A percentile compares a stretch with the other conserved stretches of the same genome.
phyloP scores from a whole-genome alignment of 768 basidiomycete genomes.

The Phylloporus sp. region DNA sequence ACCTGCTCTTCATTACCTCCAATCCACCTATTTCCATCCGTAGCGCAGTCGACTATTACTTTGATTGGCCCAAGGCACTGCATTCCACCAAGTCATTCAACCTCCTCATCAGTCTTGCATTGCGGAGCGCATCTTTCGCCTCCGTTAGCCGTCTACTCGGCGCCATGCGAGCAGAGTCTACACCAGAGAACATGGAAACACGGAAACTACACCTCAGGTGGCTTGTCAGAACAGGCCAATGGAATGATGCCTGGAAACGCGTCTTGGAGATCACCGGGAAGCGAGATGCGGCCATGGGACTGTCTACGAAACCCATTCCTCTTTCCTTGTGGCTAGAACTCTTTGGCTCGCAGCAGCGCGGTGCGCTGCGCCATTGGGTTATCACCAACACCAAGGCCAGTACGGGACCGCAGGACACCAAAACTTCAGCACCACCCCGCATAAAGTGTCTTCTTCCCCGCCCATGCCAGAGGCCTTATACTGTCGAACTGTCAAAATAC shows the following conservation, averaged over 20 bases:
- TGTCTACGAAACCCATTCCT: slow-evolving; percentile 27
- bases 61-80: slow-evolving; percentile 22
- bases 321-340: slow-evolving; percentile 62
- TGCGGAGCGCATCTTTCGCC: slow-evolving; percentile 49
- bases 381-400: slow-evolving; percentile 1
- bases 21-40: slow-evolving; percentile 13
- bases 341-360: slow-evolving; percentile 41
- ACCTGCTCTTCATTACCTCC: slow-evolving; percentile 24
- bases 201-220: slow-evolving; percentile 54
- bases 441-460: slow-evolving; percentile 16
- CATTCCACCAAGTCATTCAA: slow-evolving; percentile 44
- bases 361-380: slow-evolving; percentile 26
- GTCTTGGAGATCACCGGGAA: slow-evolving; percentile 25
- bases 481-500: slow-evolving; percentile 28
- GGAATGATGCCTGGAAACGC: slow-evolving; percentile 55
- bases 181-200: slow-evolving; percentile 51
- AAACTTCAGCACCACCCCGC: neutral
- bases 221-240: slow-evolving; percentile 51
- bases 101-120: slow-evolving; percentile 42
- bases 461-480: slow-evolving; percentile 6
- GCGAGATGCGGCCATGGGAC: slow-evolving; percentile 4
- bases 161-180: slow-evolving; percentile 42
- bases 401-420: neutral
- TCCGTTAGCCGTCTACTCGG: slow-evolving; percentile 43
- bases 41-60: slow-evolving; percentile 24